Evolutionary conservation across 2,329 filamentous ascomycete genomes (phyloP).

Genomic region (Exophiala alcalophila): DNA sequence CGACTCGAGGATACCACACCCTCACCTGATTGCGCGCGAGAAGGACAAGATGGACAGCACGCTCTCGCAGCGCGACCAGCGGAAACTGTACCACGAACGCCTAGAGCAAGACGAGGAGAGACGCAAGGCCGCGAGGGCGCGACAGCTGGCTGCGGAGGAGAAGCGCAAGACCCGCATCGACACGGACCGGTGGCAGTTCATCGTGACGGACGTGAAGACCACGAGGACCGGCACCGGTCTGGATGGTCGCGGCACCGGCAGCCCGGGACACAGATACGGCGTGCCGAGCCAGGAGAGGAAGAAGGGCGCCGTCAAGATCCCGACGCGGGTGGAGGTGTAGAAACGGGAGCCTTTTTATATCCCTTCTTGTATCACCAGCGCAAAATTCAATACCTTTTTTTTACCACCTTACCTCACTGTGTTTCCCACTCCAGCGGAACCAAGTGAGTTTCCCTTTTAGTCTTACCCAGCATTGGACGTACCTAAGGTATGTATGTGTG

Average conservation of each 20-base stretch:
- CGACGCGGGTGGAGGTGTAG: constrained; percentile 55
- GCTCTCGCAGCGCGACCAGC: constrained; percentile 37
- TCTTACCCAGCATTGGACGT: too few species aligned
- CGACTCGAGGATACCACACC: constrained; percentile 62
- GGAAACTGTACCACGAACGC: constrained; percentile 44
- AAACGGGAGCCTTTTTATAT: too few species aligned
- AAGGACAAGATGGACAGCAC: constrained; percentile 43
- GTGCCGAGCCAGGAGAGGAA: constrained; percentile 61
- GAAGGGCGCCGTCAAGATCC: constrained; percentile 62
- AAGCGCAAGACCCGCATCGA: constrained; percentile 34
- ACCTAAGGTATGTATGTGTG: too few species aligned
- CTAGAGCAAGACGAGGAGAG: constrained; percentile 42
- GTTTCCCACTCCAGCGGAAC: too few species aligned
- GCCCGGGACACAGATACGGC: constrained; percentile 60
- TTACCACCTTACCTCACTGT: too few species aligned
- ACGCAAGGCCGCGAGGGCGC: constrained; percentile 44
- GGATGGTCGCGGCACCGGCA: constrained; percentile 52
- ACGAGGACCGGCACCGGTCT: constrained; percentile 55
- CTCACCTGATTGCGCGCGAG: constrained; percentile 54
- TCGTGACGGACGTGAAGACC: constrained; percentile 54
- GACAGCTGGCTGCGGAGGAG: constrained; percentile 42
- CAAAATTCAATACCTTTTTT: too few species aligned
- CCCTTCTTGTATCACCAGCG: too few species aligned
- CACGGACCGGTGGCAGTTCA: constrained; percentile 57
- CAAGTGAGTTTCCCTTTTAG: too few species aligned